Percentiles rank a stretch among this genome's conserved stretches.
These are phyloP conservation scores for Pythium sp. DNA, from an alignment of 352 stramenopile species.

Conservation along the genomic window DNA sequence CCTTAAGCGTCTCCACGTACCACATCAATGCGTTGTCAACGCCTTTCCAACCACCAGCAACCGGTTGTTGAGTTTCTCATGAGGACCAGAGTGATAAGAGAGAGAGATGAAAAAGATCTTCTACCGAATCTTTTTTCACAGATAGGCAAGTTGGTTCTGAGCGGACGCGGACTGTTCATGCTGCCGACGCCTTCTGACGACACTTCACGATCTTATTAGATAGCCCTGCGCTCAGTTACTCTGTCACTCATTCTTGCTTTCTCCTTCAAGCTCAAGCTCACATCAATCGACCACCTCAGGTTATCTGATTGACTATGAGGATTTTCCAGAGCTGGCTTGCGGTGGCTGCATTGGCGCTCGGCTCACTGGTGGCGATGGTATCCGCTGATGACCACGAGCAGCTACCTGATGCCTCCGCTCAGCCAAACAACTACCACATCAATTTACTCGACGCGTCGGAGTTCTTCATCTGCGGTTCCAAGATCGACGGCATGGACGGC, in stretches of 20 bases:
- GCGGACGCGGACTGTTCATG: slow-evolving; percentile 1
- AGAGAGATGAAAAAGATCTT: not conserved
- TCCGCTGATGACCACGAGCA: not conserved
- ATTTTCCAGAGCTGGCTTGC: not conserved
- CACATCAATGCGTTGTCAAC: slow-evolving; percentile 4
- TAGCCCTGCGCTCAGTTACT: not conserved
- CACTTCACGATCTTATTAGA: not conserved
- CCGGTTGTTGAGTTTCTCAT: not conserved
- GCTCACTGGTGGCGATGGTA: not conserved
- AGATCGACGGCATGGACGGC: slow-evolving; percentile 47
- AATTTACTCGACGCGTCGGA: not conserved
- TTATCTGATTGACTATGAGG: not conserved
- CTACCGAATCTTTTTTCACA: not conserved
- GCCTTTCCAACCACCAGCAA: not conserved
- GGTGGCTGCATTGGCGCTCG: not conserved
- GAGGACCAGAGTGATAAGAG: not conserved
- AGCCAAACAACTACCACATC: not conserved
- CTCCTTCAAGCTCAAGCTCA: not conserved
- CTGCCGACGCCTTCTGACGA: no score
- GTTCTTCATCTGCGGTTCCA: slow-evolving; percentile 60
- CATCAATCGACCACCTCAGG: not conserved
- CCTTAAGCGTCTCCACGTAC: slow-evolving; percentile 13
- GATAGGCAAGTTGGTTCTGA: not conserved
- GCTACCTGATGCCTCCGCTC: not conserved
- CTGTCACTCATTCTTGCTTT: not conserved